Percentiles rank a stretch among this genome's conserved stretches.
These are phyloP conservation scores for Apiospora rasikravindrae DNA, from an alignment of 2,329 filamentous ascomycete species.

Conservation along the genomic window DNA sequence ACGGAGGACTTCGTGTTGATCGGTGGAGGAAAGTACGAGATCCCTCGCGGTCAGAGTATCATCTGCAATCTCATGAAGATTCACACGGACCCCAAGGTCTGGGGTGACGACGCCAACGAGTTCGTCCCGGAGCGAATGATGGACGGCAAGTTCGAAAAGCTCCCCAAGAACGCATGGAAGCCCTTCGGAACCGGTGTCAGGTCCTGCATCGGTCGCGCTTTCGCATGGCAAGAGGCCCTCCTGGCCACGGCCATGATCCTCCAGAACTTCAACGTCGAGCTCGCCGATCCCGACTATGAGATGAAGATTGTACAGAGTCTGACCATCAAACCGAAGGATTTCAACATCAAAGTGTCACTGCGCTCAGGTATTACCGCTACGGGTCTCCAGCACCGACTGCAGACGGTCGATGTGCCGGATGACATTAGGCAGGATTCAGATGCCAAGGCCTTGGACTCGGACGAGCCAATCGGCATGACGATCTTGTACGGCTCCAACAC, in stretches of 20 bases:
- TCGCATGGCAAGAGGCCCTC: conserved; percentile 76
- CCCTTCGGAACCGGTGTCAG: conserved; percentile 76
- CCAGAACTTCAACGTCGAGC: conserved; percentile 65
- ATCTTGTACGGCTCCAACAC: conserved; percentile 63
- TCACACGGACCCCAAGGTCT: conserved; percentile 69
- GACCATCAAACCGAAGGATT: conserved; percentile 67
- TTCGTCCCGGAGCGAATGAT: conserved; percentile 77
- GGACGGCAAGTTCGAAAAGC: conserved; percentile 69
- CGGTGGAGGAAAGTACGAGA: conserved; percentile 64
- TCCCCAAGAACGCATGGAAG: conserved; percentile 70
- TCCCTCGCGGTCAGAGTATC: conserved; percentile 58
- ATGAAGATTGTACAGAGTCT: conserved; percentile 48
- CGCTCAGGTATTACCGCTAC: conserved; percentile 48
- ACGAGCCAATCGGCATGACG: conserved; percentile 41
- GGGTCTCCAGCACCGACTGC: conserved; percentile 29
- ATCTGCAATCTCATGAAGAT: conserved; percentile 55
- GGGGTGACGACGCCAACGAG: conserved; percentile 66
- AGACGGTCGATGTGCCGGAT: conserved; percentile 29
- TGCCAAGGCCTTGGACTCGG: conserved; percentile 16
- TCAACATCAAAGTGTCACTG: conserved; percentile 65
- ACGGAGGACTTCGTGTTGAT: conserved; percentile 62
- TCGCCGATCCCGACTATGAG: conserved; percentile 58
- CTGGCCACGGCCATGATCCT: conserved; percentile 62
- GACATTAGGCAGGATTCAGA: conserved; percentile 21
- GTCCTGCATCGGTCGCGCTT: conserved; percentile 74